phyloP scores from a whole-genome alignment of 768 basidiomycete species.

The Phlegmacium glaucopus region DNA sequence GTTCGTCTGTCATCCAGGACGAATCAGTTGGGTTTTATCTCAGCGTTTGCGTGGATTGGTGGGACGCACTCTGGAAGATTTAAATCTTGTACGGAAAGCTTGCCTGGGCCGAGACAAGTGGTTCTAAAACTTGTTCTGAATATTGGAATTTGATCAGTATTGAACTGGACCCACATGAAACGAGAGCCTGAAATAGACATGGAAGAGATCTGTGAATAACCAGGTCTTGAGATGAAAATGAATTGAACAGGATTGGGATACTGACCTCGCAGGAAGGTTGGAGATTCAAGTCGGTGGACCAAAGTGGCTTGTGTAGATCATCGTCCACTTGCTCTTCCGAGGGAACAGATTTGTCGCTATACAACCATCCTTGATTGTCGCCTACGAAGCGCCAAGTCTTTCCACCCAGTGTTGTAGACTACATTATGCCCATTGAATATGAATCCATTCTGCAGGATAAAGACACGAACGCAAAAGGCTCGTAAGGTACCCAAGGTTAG shows the following conservation, averaged over 20 bases:
- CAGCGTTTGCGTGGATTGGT: not conserved
- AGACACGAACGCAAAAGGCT: slow-evolving; percentile 41
- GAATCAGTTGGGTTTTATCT: not conserved
- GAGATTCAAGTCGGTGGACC: slow-evolving; percentile 36
- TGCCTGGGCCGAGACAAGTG: slow-evolving; percentile 54
- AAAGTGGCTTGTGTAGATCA: too few species aligned
- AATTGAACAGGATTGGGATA: not conserved
- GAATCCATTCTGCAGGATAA: not conserved
- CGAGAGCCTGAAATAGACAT: slow-evolving; percentile 42
- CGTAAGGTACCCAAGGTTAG: slow-evolving; percentile 38
- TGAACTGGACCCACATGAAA: slow-evolving; percentile 41
- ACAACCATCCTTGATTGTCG: slow-evolving; percentile 52
- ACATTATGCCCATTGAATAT: not conserved
- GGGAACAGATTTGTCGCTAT: slow-evolving; percentile 12
- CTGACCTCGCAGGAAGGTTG: slow-evolving; percentile 35
- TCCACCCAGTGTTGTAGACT: slow-evolving; percentile 34
- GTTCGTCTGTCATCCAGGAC: slow-evolving; percentile 29
- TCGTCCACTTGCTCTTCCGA: not conserved
- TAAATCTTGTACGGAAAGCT: slow-evolving; percentile 46
- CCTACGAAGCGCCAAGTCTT: slow-evolving; percentile 40
- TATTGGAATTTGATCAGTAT: slow-evolving; percentile 1
- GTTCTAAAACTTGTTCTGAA: slow-evolving; percentile 34
- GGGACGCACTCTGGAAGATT: slow-evolving; percentile 34
- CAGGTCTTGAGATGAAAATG: not conserved
- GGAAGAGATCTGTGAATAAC: slow-evolving; percentile 42